These are phyloP conservation scores for Obba rivulosa DNA, from an alignment of 768 basidiomycete genomes.

Conservation along the genomic window DNA sequence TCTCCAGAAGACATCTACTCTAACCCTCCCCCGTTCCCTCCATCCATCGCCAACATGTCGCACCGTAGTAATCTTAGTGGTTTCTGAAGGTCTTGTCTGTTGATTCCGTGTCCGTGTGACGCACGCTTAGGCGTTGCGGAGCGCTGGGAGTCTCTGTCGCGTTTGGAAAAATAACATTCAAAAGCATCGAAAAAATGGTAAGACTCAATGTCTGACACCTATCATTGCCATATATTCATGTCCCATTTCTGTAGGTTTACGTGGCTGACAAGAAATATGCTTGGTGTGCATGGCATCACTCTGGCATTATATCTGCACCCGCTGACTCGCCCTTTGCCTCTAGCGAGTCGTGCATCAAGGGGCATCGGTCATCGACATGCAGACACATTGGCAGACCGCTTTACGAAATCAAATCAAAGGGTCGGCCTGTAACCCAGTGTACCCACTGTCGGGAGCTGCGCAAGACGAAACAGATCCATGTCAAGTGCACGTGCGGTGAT, in stretches of 20 bases:
- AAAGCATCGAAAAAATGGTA: no score
- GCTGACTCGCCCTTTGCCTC: not conserved
- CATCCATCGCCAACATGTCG: constrained; percentile 6
- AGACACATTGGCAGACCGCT: constrained; percentile 84
- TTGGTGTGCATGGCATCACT: constrained; percentile 40
- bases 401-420: constrained; percentile 74
- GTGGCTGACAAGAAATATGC: constrained; percentile 76
- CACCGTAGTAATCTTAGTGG: constrained; percentile 5
- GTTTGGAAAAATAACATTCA: no score
- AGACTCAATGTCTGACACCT: not conserved
- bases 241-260: constrained; percentile 42
- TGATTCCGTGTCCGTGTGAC: constrained; percentile 38
- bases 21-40: constrained; percentile 2
- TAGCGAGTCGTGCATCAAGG: constrained; percentile 92
- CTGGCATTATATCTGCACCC: constrained; percentile 1
- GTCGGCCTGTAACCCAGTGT: constrained; percentile 52
- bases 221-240: not conserved
- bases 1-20: not conserved
- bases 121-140: constrained; percentile 48
- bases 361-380: constrained; percentile 86
- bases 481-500: constrained; percentile 32
- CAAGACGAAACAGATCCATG: constrained; percentile 38
- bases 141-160: constrained; percentile 5
- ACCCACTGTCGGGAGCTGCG: constrained; percentile 26
- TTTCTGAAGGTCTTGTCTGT: constrained; percentile 7